Base-by-base conservation (phyloP, 352 stramenopile species). In the Globisporangium polare region DNA sequence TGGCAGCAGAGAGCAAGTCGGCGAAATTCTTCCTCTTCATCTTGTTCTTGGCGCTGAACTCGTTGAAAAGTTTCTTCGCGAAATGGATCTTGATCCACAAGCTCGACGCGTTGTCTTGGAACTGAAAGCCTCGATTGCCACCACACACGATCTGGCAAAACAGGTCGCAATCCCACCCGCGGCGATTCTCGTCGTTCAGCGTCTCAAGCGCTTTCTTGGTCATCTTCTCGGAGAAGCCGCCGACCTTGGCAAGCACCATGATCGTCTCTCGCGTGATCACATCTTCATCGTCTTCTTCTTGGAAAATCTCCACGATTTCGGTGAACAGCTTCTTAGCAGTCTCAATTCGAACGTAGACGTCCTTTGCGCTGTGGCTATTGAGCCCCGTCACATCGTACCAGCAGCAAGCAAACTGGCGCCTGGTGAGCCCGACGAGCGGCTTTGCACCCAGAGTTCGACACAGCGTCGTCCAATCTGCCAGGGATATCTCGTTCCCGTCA, bases 31-130 rank as follows among this genome's bases (percentile, higher is more conserved):
- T 72, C 42, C 72, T 73, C 12, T 71, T 68, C 66, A 87, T 83
- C 15, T 62, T 27, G n/a, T 69, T 58, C 35, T 74, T 76, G 20
- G 50, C 50, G 22, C 63, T 83, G 42, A 80, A 86, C 6, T 67
- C 53, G 1, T 65, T 54, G 55, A 86, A 88, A 0, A 88, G 72
- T 20, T 78, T 69, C 53, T 78, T 80, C 0, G 75, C 62, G 56
- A 84, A 88, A 54, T 73, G 75, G 7, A 88, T 50, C 39, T 80
- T 79, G 58, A 78, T 66, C 78, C 75, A 84, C 18, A 80, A 31
- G 10, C 55, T 68, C 54, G 73, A 69, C 0, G 71, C 69, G 39
- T 81, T 72, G 35, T 80, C 75, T 41, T 73, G 62, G 39, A 80
- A 78, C 17, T 53, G 68, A 20, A 74, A 57, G 3, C 52, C 60